Base-by-base conservation (phyloP, 2,329 filamentous ascomycete genomes). In the Penicillium hesseltinei region DNA sequence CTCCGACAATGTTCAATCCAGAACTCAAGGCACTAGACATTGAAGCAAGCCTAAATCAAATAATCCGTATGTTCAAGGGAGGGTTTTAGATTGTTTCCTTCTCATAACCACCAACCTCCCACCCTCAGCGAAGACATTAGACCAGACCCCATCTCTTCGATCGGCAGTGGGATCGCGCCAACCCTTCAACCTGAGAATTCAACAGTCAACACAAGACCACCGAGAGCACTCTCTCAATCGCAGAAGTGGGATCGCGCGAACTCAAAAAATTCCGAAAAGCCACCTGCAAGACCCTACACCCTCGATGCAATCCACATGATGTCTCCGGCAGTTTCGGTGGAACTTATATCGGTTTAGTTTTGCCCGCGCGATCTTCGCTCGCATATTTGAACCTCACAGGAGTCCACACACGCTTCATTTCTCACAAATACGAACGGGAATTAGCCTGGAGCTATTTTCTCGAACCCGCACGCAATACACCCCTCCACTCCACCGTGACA, bases 261-360 rank as follows among this genome's bases (percentile, higher is more conserved):
- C 31, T 27, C 5, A 4, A 10, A 35, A 44, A 29, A 11, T 3
- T 5, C 19, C 29, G 3, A 21, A 49, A 19, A 33, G 21, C 7
- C 46, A 40, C 10, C 39, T 48, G 11, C 44, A 53, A 19, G 13
- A 50, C 35, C 5, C 2, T 19, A 31, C 15, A 21, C 15, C n/a
- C 19, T 51, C 38, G 31, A 60, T 57, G 31, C 50, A 50, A 56
- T 53, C 31, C 42, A 45, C 59, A 66, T 62, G 48, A 66, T 65
- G 63, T 56, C 51, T 61, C 51, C 51, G 29, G 36, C 36, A 23
- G 43, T 48, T 56, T 55, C 55, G 33, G 49, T 56, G 31, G 56
- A 53, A 62, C 46, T 50, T 52, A 38, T 57, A 51, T 63, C 54
- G 43, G 56, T 60, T 27, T 64, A 64, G 56, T 45, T 64, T 52